Evolutionary conservation across 495 filamentous ascomycete species (phyloP).

Genomic region (Glonium stellatum): DNA sequence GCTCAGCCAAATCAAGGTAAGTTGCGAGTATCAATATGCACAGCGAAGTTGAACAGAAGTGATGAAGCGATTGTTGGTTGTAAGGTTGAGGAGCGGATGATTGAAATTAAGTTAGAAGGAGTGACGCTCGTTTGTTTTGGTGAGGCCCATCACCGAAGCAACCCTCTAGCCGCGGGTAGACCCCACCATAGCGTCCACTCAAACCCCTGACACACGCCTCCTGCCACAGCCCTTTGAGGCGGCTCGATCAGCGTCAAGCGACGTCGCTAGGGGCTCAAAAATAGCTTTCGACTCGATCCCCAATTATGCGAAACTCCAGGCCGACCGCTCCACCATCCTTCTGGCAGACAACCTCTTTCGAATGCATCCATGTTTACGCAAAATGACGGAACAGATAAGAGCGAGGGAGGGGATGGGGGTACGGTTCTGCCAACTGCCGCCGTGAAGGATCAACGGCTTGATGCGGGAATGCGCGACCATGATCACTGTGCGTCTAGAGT

Average conservation of each 20-base stretch:
- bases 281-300: background rate
- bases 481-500: constrained; percentile 33
- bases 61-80: background rate
- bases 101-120: background rate
- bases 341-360: background rate
- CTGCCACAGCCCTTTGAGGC: no score
- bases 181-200: background rate
- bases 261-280: no score
- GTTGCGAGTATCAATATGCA: constrained; percentile 21
- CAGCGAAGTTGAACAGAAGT: constrained; percentile 2
- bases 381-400: background rate
- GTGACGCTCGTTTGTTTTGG: background rate
- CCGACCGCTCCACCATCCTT: background rate
- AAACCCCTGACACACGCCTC: background rate
- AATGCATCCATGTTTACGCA: constrained; percentile 1
- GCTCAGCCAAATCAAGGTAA: background rate
- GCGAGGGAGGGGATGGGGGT: background rate
- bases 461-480: constrained; percentile 36
- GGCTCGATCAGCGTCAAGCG: no score
- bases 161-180: background rate
- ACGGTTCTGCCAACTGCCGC: background rate
- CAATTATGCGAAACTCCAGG: background rate
- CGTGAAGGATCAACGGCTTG: constrained; percentile 20
- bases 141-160: background rate
- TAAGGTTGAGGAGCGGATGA: background rate